phyloP scores from a whole-genome alignment of 1,139 yeast genomes.

The Zhuliangozyma parablackwelliae region DNA sequence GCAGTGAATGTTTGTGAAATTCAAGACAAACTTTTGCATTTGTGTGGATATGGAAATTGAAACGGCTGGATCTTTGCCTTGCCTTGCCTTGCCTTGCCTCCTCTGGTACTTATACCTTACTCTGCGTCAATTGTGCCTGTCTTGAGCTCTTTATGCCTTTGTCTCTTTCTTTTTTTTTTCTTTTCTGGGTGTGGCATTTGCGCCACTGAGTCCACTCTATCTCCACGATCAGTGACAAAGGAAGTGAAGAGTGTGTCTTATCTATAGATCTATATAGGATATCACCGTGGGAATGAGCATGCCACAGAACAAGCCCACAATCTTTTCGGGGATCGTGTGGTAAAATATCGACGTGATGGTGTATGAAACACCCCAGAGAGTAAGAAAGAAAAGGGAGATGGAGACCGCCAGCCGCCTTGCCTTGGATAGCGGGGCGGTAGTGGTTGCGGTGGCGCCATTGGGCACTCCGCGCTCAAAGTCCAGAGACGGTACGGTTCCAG shows the following conservation, averaged over 20 bases:
- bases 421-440: neutral
- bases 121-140: no score
- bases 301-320: conserved; percentile 49
- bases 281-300: conserved; percentile 29
- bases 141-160: no score
- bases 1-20: conserved; percentile 49
- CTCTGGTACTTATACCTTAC: no score
- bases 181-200: neutral
- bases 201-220: no score
- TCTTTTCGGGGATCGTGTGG: conserved; percentile 56
- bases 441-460: neutral
- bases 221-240: no score
- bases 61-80: no score
- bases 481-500: conserved; percentile 5
- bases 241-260: no score
- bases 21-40: conserved; percentile 26
- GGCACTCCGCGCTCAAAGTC: conserved; percentile 7
- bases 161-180: no score
- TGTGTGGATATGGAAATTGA: no score
- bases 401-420: conserved; percentile 1
- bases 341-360: conserved; percentile 56
- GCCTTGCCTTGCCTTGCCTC: no score
- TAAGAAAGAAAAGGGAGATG: conserved; percentile 9
- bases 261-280: conserved; percentile 3
- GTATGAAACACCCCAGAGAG: conserved; percentile 44